Evolutionary conservation across 2,329 filamentous ascomycete species (phyloP), one percentile per base, ranked within the genome.

Genomic region (Coniochaeta ligniaria): DNA sequence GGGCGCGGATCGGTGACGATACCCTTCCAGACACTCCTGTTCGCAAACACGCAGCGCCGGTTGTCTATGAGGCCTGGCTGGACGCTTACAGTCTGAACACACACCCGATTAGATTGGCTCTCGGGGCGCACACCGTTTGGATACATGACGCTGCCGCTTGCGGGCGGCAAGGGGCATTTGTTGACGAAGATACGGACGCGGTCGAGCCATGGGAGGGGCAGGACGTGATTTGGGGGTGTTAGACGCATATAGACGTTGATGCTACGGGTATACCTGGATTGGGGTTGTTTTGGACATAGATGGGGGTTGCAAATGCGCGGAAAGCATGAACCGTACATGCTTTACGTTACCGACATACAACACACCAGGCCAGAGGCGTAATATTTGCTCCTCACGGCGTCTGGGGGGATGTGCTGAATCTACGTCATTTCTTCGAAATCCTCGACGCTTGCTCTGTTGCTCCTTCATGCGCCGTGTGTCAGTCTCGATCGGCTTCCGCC

Each of bases 21-120:
- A 52, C 47, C 47, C 47, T 52, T 52, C 47, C 47, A 52, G 47
- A 52, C 47, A 31, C 47, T 52, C 22, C 47, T 52, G 47, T 52
- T 52, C 14, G 47, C 47, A 17, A 52, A 52, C 47, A 52, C 47
- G 14, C 22, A 17, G 4, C 24, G 24, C 5, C 7, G 47, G 22
- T 17, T 2, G 22, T 52, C 47, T n/a, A 52, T 52, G 47, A 26
- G 47, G 47, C 47, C 47, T 9, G 47, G 47, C 5, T 52, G 47
- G 47, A 52, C 47, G 22, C 47, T 52, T 52, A 52, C 47, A 17
- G 47, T 52, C 14, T 26, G 31, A 24, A 52, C 22, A n/a, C n/a
- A n/a, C n/a, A n/a, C n/a, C n/a, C 47, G 1, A 31, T n/a, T 31
- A 31, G 47, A 52, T 28, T 52, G 47, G 47, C 47, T 52, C 14